phyloP scores from a whole-genome alignment of 1,284 basidiomycete genomes.

The Malassezia cuniculi region DNA sequence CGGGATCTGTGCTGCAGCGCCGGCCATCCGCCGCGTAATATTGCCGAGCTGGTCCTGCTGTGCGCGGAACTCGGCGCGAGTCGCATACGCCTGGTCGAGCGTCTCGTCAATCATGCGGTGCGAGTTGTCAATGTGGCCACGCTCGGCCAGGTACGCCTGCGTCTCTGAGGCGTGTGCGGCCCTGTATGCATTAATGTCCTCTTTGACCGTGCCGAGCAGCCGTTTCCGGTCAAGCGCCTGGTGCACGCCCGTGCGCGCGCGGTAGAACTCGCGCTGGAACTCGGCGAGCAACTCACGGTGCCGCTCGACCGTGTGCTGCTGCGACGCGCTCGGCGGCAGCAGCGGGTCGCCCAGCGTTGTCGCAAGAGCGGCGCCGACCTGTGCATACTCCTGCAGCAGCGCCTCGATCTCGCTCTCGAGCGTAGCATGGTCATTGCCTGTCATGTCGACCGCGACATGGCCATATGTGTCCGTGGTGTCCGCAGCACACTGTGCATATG shows the following conservation, averaged over 20 bases:
- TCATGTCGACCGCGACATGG: not conserved
- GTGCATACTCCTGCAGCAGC: conserved; percentile 50
- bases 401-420: conserved; percentile 70
- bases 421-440: conserved; percentile 29
- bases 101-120: conserved; percentile 90
- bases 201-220: conserved; percentile 75
- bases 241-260: conserved; percentile 49
- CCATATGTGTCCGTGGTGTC: not conserved
- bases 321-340: conserved; percentile 66
- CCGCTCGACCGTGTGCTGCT: conserved; percentile 74
- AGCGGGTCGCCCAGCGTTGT: conserved; percentile 56
- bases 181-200: conserved; percentile 84
- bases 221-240: conserved; percentile 72
- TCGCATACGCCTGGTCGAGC: conserved; percentile 88
- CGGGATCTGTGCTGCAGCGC: conserved; percentile 62
- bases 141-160: conserved; percentile 73
- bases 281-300: conserved; percentile 82
- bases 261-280: conserved; percentile 57
- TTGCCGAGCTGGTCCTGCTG: conserved; percentile 63
- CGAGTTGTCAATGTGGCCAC: conserved; percentile 75
- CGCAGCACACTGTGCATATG: conserved; percentile 8
- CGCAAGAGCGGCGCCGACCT: conserved; percentile 47
- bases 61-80: conserved; percentile 78
- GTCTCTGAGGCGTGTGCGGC: conserved; percentile 58
- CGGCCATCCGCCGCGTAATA: conserved; percentile 68